Evolutionary conservation across 106 monocot species (phyloP).

Genomic region (Acanthochlamys bracteata): DNA sequence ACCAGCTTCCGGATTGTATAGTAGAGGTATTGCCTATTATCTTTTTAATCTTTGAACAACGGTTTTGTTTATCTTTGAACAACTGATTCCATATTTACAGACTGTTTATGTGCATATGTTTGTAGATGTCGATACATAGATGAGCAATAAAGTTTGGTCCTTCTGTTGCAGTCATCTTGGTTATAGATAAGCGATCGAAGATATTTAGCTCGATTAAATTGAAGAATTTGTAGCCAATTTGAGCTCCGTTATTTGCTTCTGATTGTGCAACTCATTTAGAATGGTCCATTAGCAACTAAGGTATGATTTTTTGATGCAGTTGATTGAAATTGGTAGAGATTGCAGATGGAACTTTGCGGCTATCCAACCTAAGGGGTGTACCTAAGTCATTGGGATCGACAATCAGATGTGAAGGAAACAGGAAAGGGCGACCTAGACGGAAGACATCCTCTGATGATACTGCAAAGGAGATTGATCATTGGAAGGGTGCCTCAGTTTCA

Average conservation of each 20-base stretch:
- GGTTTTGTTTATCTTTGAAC: too few species aligned
- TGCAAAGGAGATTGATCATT: not conserved
- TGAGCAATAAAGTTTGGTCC: too few species aligned
- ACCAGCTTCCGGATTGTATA: too few species aligned
- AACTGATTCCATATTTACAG: too few species aligned
- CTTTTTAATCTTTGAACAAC: too few species aligned
- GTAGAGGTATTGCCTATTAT: too few species aligned
- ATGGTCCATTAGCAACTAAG: constrained; percentile 20
- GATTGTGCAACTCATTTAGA: constrained; percentile 1
- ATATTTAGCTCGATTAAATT: too few species aligned
- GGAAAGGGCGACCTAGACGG: constrained; percentile 13
- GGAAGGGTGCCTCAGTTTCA: constrained; percentile 4
- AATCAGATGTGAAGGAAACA: constrained; percentile 37
- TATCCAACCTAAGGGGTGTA: not conserved
- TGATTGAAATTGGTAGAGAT: constrained; percentile 57
- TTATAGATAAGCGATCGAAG: too few species aligned
- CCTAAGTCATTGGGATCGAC: not conserved
- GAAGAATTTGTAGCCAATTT: too few species aligned
- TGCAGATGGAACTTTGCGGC: constrained; percentile 29
- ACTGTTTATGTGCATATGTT: too few species aligned
- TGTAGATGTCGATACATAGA: too few species aligned
- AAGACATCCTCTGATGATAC: constrained; percentile 11
- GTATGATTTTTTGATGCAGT: constrained; percentile 52
- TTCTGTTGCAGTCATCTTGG: too few species aligned
- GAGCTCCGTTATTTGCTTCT: not conserved